These are phyloP conservation scores for Pseudohalonectria lignicola DNA, from an alignment of 2,329 filamentous ascomycete genomes.

Conservation along the genomic window DNA sequence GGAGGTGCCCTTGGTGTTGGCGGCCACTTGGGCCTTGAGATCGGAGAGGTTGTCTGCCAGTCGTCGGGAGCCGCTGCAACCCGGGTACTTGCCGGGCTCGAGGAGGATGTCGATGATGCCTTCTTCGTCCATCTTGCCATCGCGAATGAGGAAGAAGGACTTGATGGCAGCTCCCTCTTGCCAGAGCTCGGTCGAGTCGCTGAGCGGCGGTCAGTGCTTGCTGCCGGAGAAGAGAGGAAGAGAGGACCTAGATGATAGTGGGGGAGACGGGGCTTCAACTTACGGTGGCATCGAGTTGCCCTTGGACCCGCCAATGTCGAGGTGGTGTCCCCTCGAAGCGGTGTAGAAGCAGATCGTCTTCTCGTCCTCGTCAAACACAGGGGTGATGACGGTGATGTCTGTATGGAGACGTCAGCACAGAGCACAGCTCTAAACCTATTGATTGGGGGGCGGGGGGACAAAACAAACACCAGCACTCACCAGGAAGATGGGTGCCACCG, in stretches of 20 bases:
- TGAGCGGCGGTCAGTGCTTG: too few relatives aligned
- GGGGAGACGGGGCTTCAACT: background rate
- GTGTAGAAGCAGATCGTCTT: constrained; percentile 74
- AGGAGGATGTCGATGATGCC: constrained; percentile 57
- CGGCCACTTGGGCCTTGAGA: constrained; percentile 76
- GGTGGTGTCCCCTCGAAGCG: constrained; percentile 70
- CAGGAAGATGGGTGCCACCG: constrained; percentile 70
- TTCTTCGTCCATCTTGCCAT: constrained; percentile 69
- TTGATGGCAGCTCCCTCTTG: constrained; percentile 56
- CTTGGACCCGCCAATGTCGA: constrained; percentile 76
- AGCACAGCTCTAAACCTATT: too few relatives aligned
- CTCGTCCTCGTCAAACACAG: constrained; percentile 55
- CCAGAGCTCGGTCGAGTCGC: constrained; percentile 31
- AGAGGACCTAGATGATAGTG: background rate
- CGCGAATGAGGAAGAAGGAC: constrained; percentile 61
- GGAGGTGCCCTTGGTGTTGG: constrained; percentile 76
- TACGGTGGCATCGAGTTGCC: background rate
- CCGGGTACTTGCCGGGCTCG: constrained; percentile 63
- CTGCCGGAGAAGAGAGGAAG: background rate
- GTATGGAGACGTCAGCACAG: too few relatives aligned
- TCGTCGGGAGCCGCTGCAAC: constrained; percentile 69
- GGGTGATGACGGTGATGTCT: constrained; percentile 73
- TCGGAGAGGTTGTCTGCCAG: constrained; percentile 78
- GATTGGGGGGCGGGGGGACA: too few relatives aligned
- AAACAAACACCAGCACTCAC: too few relatives aligned